These are phyloP conservation scores for Botryotinia globosa DNA, from an alignment of 2,329 filamentous ascomycete genomes.

Conservation along the genomic window DNA sequence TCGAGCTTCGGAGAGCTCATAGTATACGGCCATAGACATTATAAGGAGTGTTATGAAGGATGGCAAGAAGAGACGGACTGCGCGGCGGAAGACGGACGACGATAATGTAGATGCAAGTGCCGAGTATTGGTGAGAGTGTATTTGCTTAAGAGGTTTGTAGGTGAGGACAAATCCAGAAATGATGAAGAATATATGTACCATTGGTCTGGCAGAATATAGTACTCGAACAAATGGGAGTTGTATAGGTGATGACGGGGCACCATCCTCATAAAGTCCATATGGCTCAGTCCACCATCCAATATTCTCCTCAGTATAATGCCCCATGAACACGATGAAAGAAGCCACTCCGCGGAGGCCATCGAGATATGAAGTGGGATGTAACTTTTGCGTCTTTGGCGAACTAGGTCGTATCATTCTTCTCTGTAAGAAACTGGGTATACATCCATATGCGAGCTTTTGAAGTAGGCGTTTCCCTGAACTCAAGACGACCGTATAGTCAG, in stretches of 20 bases:
- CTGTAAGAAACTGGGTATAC: constrained; percentile 39
- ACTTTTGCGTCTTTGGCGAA: constrained; percentile 28
- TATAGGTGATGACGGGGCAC: constrained; percentile 41
- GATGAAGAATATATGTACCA: constrained; percentile 53
- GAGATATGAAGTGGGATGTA: constrained; percentile 44
- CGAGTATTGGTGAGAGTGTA: constrained; percentile 42
- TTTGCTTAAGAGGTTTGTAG: constrained; percentile 44
- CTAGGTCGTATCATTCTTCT: constrained; percentile 33
- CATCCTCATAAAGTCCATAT: constrained; percentile 37
- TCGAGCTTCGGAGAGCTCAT: constrained; percentile 46
- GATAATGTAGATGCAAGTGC: constrained; percentile 43
- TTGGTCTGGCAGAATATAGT: constrained; percentile 46
- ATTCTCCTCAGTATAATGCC: constrained; percentile 46
- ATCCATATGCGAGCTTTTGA: constrained; percentile 31
- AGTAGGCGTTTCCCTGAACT: constrained; percentile 29
- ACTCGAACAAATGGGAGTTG: constrained; percentile 48
- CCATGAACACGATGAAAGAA: constrained; percentile 48
- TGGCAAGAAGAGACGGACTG: constrained; percentile 47
- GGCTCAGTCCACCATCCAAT: constrained; percentile 40
- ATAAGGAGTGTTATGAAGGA: constrained; percentile 45
- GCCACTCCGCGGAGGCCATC: constrained; percentile 51
- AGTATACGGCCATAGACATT: constrained; percentile 46
- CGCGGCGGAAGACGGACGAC: constrained; percentile 48
- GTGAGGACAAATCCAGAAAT: constrained; percentile 50
- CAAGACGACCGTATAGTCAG: constrained; percentile 27